A percentile compares a stretch with the other conserved stretches of the same genome.
Evolutionary conservation across 805 yeast species (phyloP).

Genomic region (Soucietia sequanensis): DNA sequence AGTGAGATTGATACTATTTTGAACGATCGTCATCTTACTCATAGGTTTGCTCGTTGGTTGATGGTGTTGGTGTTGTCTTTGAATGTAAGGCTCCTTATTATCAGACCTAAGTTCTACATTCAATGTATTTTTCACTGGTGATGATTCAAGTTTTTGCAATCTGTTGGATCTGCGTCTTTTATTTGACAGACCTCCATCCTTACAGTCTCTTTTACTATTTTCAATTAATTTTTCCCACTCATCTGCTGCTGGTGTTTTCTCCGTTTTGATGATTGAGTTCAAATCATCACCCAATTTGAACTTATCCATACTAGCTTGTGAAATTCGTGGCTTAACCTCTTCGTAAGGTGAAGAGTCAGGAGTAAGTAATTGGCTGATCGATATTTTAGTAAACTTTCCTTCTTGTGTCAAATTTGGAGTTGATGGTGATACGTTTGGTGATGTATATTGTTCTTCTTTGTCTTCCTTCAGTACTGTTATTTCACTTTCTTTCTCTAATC

Average conservation of each 20-base stretch:
- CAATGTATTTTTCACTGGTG: slow-evolving; percentile 2
- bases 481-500: slow-evolving; percentile 4
- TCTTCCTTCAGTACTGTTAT: neutral
- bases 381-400: slow-evolving; percentile 5
- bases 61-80: neutral
- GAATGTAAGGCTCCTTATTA: too few relatives aligned
- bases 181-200: slow-evolving; percentile 4
- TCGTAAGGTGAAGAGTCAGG: slow-evolving; percentile 39
- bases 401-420: slow-evolving; percentile 3
- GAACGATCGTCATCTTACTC: slow-evolving; percentile 22
- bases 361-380: slow-evolving; percentile 29
- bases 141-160: slow-evolving; percentile 9
- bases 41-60: slow-evolving; percentile 1
- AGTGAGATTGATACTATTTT: slow-evolving; percentile 17
- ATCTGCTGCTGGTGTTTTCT: slow-evolving; percentile 4
- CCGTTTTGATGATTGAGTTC: slow-evolving; percentile 5
- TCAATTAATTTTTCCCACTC: neutral
- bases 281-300: slow-evolving; percentile 3
- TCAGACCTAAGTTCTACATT: too few relatives aligned
- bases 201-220: neutral
- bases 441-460: slow-evolving; percentile 1
- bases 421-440: slow-evolving; percentile 1
- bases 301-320: neutral
- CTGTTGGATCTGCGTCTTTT: slow-evolving; percentile 5
- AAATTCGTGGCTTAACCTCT: neutral